These are phyloP conservation scores for Nicotiana otophora DNA, from an alignment of 257 asterid species.

Conservation along the genomic window DNA sequence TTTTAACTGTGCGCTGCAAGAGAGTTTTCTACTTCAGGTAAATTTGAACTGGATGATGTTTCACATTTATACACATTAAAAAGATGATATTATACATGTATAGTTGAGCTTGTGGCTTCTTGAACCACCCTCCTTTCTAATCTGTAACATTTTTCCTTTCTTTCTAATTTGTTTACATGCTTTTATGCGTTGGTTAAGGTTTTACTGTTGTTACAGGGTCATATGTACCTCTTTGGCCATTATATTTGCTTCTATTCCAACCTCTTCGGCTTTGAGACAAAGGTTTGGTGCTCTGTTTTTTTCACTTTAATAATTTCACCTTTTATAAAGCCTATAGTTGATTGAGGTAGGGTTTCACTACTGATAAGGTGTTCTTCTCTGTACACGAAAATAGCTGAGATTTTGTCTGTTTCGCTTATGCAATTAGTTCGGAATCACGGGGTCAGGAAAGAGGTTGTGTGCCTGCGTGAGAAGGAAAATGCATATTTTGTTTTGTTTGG, in stretches of 20 bases:
- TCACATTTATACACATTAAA: background rate
- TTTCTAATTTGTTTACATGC: conserved; percentile 3
- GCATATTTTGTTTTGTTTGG: background rate
- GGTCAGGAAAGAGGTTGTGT: background rate
- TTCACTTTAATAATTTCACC: background rate
- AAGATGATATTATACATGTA: background rate
- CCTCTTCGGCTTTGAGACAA: conserved; percentile 95
- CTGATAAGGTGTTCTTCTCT: background rate
- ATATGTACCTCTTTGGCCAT: conserved; percentile 81
- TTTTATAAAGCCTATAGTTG: background rate
- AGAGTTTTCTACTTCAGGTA: conserved; percentile 96
- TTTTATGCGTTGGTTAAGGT: background rate
- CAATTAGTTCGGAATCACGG: background rate
- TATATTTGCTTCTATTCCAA: conserved; percentile 91
- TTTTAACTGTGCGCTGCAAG: conserved; percentile 96
- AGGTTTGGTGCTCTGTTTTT: conserved; percentile 41
- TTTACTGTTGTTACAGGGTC: conserved; percentile 71
- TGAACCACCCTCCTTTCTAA: background rate
- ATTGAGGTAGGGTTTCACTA: background rate
- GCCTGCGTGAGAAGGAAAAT: background rate
- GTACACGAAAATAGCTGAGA: background rate
- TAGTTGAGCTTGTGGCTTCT: background rate
- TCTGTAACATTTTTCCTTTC: background rate
- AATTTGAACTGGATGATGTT: conserved; percentile 12
- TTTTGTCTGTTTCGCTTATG: background rate